phyloP scores from a whole-genome alignment of 352 stramenopile genomes.

The Elongisporangium anandrum region DNA sequence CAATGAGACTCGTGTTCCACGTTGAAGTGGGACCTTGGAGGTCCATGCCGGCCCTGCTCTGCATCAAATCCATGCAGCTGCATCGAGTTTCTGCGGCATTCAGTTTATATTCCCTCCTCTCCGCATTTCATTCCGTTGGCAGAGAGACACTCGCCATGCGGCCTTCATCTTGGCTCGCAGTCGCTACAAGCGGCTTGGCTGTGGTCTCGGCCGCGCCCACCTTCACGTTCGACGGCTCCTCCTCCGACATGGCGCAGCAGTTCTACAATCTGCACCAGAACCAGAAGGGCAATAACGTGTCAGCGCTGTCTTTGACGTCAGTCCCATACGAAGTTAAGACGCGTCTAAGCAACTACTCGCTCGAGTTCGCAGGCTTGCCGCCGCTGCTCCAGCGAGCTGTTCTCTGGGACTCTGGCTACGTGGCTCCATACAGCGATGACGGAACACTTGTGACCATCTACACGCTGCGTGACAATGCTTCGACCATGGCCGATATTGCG shows the following conservation, averaged over 20 bases:
- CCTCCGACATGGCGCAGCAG: conserved; percentile 49
- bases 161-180: too few relatives aligned
- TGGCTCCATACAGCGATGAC: conserved; percentile 6
- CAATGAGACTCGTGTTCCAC: too few relatives aligned
- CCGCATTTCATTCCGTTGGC: too few relatives aligned
- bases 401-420: conserved; percentile 34
- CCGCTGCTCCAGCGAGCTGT: conserved; percentile 22
- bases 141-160: too few relatives aligned
- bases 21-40: too few relatives aligned
- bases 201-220: too few relatives aligned
- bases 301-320: neutral
- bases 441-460: conserved; percentile 14
- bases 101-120: too few relatives aligned
- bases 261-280: conserved; percentile 17
- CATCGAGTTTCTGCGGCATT: too few relatives aligned
- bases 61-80: too few relatives aligned
- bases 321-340: conserved; percentile 14
- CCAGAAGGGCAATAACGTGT: too few relatives aligned
- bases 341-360: conserved; percentile 8
- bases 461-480: conserved; percentile 11
- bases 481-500: conserved; percentile 30
- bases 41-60: too few relatives aligned
- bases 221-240: conserved; percentile 31
- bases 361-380: conserved; percentile 20
- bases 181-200: too few relatives aligned